Evolutionary conservation across 768 basidiomycete species (phyloP).

Genomic region (Leucosporidium scottii): DNA sequence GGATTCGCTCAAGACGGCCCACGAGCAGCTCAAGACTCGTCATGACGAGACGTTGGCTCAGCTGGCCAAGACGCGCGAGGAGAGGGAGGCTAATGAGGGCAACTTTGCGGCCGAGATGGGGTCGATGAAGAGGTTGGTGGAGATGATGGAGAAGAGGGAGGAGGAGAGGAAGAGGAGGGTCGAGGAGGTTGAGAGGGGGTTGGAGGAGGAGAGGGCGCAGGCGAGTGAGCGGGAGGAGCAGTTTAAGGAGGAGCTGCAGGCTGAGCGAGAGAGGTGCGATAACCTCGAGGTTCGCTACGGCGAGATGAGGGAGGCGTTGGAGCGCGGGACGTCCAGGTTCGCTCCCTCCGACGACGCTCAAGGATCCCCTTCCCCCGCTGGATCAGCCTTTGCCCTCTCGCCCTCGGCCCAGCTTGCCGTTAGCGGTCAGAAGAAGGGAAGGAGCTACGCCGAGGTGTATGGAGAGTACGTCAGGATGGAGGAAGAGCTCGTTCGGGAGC

Average conservation of each 20-base stretch:
- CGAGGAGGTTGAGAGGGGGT: constrained; percentile 72
- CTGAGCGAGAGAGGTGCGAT: constrained; percentile 62
- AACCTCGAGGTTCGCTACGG: constrained; percentile 32
- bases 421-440: constrained; percentile 60
- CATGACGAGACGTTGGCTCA: constrained; percentile 68
- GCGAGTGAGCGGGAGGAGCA: constrained; percentile 60
- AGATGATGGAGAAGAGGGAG: constrained; percentile 81
- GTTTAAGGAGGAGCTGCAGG: constrained; percentile 63
- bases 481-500: constrained; percentile 69
- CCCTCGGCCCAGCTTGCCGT: constrained; percentile 83
- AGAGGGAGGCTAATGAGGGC: constrained; percentile 76
- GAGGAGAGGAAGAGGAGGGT: constrained; percentile 75
- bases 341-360: not conserved
- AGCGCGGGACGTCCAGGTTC: constrained; percentile 12
- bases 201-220: constrained; percentile 64
- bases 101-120: constrained; percentile 71
- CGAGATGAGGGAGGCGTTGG: constrained; percentile 36
- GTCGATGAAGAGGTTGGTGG: constrained; percentile 64
- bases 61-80: constrained; percentile 65
- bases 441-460: constrained; percentile 91
- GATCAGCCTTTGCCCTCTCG: constrained; percentile 55
- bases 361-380: not conserved
- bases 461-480: constrained; percentile 80
- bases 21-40: constrained; percentile 64
- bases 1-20: constrained; percentile 64